Evolutionary conservation across 805 yeast species (phyloP).

Genomic region (Ogataea saltuana): DNA sequence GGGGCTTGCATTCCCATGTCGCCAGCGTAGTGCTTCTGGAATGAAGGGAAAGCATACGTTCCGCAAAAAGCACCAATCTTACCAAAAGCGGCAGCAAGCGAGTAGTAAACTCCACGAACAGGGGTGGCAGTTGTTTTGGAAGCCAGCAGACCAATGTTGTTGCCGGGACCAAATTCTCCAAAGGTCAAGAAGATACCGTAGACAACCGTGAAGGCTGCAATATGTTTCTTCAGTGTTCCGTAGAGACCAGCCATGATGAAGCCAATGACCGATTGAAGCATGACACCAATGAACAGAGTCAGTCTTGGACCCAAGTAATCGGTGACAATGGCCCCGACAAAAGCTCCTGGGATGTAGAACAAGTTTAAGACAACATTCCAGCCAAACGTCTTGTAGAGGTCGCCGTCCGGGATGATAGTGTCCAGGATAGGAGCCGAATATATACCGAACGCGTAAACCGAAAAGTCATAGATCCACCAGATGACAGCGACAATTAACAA

Average conservation of each 20-base stretch:
- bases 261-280: conserved; percentile 76
- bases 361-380: conserved; percentile 89
- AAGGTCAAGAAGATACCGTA: conserved; percentile 85
- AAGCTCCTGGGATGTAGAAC: conserved; percentile 88
- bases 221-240: conserved; percentile 51
- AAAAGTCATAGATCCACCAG: conserved; percentile 92
- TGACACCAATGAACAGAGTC: conserved; percentile 68
- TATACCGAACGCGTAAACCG: conserved; percentile 83
- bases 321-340: conserved; percentile 80
- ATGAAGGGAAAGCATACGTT: conserved; percentile 82
- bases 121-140: conserved; percentile 86
- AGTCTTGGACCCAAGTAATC: conserved; percentile 91
- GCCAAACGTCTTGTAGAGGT: conserved; percentile 76
- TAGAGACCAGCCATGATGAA: conserved; percentile 79
- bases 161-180: conserved; percentile 96
- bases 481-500: conserved; percentile 66
- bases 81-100: conserved; percentile 88
- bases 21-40: conserved; percentile 62
- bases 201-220: conserved; percentile 80
- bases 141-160: conserved; percentile 84
- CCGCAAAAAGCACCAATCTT: conserved; percentile 94
- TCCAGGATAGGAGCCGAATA: conserved; percentile 73
- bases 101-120: conserved; percentile 87
- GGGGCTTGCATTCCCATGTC: conserved; percentile 69
- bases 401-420: conserved; percentile 55